Percentiles rank a stretch among this genome's conserved stretches.
These are phyloP conservation scores for Pseudogymnoascus pannorum DNA, from an alignment of 2,329 filamentous ascomycete genomes.

Conservation along the genomic window DNA sequence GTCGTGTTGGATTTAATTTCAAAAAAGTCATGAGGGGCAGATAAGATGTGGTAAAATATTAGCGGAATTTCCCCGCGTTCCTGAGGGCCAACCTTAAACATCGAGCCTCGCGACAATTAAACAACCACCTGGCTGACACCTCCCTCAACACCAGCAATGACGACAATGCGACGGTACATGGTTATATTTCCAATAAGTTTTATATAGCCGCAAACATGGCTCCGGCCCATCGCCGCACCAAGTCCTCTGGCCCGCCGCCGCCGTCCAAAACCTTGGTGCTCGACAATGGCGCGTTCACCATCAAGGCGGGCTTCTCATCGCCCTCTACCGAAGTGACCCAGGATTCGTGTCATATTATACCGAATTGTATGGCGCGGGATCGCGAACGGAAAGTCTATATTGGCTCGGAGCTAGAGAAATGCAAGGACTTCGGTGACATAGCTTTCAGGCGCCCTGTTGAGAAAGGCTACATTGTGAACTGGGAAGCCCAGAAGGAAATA, in stretches of 20 bases:
- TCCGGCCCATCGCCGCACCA: constrained; percentile 38
- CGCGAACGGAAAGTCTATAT: constrained; percentile 74
- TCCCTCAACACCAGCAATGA: constrained; percentile 1
- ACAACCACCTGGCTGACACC: not conserved
- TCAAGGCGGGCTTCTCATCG: constrained; percentile 74
- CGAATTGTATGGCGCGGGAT: constrained; percentile 83
- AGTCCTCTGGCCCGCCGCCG: constrained; percentile 42
- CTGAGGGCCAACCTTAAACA: not conserved
- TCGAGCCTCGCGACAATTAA: not conserved
- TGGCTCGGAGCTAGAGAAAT: constrained; percentile 68
- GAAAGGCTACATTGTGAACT: constrained; percentile 91
- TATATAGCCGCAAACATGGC: constrained; percentile 20
- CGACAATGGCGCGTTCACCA: constrained; percentile 85
- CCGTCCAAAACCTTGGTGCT: constrained; percentile 70
- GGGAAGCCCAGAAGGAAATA: constrained; percentile 91
- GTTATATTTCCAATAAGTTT: not conserved
- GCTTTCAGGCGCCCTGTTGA: constrained; percentile 84
- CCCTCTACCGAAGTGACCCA: constrained; percentile 29
- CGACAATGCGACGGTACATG: not conserved
- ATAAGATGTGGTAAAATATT: constrained; percentile 9
- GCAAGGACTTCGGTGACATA: constrained; percentile 84
- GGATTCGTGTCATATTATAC: constrained; percentile 61
- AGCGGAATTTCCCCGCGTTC: not conserved
- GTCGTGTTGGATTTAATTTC: not conserved
- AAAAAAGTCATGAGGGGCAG: constrained; percentile 5